Conservation (phyloP, 345 rosid genomes). For the Pelargonium nanum region DNA sequence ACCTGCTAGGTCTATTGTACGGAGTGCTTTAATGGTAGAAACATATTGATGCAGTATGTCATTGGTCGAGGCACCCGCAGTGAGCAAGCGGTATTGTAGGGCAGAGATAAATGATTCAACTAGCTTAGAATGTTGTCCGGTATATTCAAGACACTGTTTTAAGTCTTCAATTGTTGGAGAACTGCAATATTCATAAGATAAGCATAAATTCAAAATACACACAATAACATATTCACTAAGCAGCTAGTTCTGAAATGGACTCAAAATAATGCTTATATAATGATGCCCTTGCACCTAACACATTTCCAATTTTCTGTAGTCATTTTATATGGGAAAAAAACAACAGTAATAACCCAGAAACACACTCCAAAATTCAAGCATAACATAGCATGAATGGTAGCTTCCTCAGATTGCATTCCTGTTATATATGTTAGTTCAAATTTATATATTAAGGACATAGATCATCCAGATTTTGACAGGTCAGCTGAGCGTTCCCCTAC, state of each 20-base stretch:
- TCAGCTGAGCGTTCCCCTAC: not conserved
- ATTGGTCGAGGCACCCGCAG: conserved; percentile 99
- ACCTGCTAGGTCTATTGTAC: conserved; percentile 89
- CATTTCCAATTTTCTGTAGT: not conserved
- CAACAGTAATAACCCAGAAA: not conserved
- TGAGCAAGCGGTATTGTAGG: conserved; percentile 73
- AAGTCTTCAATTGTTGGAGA: conserved; percentile 92
- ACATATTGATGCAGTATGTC: conserved; percentile 97
- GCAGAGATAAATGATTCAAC: conserved; percentile 90
- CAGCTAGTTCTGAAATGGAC: conserved; percentile 8
- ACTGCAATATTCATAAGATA: conserved; percentile 30
- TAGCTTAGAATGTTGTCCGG: conserved; percentile 90
- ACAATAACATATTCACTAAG: not conserved
- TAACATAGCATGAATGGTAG: not conserved
- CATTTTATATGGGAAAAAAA: not conserved
- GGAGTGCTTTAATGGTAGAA: conserved; percentile 88
- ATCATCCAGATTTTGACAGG: not conserved
- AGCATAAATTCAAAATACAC: conserved; percentile 10
- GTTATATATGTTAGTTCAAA: not conserved
- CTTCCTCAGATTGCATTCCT: not conserved
- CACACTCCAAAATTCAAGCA: too few species aligned
- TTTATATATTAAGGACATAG: too few species aligned
- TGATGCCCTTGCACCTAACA: not conserved
- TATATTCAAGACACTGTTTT: conserved; percentile 87
- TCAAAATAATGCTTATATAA: not conserved